Conservation (phyloP, 192 early-diverging fungal species). For the Coemansia sp. region DNA sequence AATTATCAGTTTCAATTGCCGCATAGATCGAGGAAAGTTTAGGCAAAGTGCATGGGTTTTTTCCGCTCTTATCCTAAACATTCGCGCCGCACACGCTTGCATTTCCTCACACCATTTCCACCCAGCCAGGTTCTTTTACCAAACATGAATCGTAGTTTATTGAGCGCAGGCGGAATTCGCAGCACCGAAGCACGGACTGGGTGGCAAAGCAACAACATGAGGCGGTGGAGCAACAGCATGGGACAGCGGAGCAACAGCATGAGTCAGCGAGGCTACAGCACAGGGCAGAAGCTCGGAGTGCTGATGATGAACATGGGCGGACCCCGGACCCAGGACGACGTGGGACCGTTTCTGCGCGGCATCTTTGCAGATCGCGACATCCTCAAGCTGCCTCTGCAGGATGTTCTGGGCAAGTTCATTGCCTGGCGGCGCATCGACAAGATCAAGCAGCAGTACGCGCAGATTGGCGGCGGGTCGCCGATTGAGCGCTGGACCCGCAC, state of each 20-base stretch:
- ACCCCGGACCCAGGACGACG: conserved; percentile 71
- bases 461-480: conserved; percentile 94
- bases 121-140: not conserved
- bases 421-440: conserved; percentile 79
- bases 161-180: not conserved
- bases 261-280: conserved; percentile 14
- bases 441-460: conserved; percentile 85
- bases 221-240: too few relatives aligned
- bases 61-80: not conserved
- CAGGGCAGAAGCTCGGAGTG: conserved; percentile 64
- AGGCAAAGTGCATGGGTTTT: not conserved
- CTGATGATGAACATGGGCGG: conserved; percentile 95
- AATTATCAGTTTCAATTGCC: not conserved
- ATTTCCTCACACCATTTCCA: not conserved
- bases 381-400: conserved; percentile 86
- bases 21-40: conserved; percentile 6
- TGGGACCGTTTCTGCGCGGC: conserved; percentile 75
- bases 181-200: not conserved
- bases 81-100: not conserved
- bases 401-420: conserved; percentile 67
- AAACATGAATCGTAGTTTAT: not conserved
- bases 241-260: too few relatives aligned
- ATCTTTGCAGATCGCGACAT: conserved; percentile 92
- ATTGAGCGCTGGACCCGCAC: conserved; percentile 86
- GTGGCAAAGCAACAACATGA: not conserved